Evolutionary conservation across 495 filamentous ascomycete species (phyloP).

Genomic region (Rhypophila decipiens): DNA sequence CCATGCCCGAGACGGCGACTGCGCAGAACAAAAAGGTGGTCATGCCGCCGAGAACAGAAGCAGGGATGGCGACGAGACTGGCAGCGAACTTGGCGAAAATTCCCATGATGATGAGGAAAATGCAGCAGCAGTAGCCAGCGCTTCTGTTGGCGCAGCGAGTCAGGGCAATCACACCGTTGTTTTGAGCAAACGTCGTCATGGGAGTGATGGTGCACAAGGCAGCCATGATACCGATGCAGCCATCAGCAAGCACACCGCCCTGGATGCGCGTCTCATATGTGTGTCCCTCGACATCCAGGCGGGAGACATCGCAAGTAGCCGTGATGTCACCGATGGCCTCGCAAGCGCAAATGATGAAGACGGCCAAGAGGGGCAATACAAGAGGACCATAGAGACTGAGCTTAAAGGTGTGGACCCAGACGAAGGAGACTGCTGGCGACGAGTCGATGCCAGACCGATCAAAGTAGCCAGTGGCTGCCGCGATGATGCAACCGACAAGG

Average conservation of each 20-base stretch:
- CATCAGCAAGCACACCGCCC: conserved; percentile 80
- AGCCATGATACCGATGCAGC: conserved; percentile 74
- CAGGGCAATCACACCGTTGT: conserved; percentile 87
- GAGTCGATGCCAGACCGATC: conserved; percentile 59
- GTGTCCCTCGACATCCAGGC: conserved; percentile 71
- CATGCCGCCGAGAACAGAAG: conserved; percentile 81
- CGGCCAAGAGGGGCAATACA: conserved; percentile 74
- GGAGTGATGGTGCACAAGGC: conserved; percentile 80
- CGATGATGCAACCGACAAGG: conserved; percentile 81
- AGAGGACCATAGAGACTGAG: conserved; percentile 76
- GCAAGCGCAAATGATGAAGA: conserved; percentile 84
- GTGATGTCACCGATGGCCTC: conserved; percentile 83
- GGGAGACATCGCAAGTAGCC: conserved; percentile 73
- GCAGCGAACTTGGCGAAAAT: conserved; percentile 93
- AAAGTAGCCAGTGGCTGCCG: conserved; percentile 80
- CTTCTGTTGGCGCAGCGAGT: conserved; percentile 85
- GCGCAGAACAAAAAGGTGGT: conserved; percentile 85
- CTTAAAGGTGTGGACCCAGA: conserved; percentile 87
- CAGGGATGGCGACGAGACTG: conserved; percentile 73
- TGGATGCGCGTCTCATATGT: conserved; percentile 86
- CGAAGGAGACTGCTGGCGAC: conserved; percentile 71
- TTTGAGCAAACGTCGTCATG: conserved; percentile 73
- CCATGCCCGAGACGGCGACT: conserved; percentile 79
- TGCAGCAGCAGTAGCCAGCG: conserved; percentile 67
- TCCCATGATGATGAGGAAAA: conserved; percentile 84